Evolutionary conservation across 371 early-diverging fungal genomes (phyloP), one percentile per base, ranked within the genome.

Genomic region (Syncephalis fuscata): DNA sequence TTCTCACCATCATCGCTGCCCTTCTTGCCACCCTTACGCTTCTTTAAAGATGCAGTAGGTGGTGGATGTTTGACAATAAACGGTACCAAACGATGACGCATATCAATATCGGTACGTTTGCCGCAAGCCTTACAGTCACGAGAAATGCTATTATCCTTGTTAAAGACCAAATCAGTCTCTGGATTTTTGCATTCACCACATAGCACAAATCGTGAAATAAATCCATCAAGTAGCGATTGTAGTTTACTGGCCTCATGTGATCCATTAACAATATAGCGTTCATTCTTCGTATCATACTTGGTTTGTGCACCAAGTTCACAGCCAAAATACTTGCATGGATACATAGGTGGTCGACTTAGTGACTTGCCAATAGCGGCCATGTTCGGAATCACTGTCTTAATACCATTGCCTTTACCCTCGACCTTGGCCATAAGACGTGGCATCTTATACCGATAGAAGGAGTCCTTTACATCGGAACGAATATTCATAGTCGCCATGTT

Each of bases 391-490:
- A 97, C 92, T 20, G 99, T 99, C 67, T 98, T 98, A 68, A 94
- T 96, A 55, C 98, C 96, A 69, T 98, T 98, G 45, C 97, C 97
- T 67, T 84, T 89, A 52, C 99, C 99, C 70, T 99, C 99, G 52
- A 94, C 80, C 76, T 87, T 94, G 53, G 83, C 67, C 53, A 79
- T 67, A 51, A 92, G 71, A 57, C 71, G 76, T 49, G 98, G 99
- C 99, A 99, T 99, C 74, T 98, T 99, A 82, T 99, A 99, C 51
- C 99, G 86, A 69, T 99, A 96, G 68, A 92, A 99, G 48, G 81
- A 66, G 70, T 97, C 98, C 50, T 85, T 73, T 57, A 76, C 75
- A 62, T 87, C 84, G 62, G 88, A 75, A 55, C 84, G 72, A 63
- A 89, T 86, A 66, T 89, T 89, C 54, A 87, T 64, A 56, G 74